These are phyloP conservation scores for Theileria annulata DNA, from an alignment of 169 alveolate genomes.

Conservation along the genomic window DNA sequence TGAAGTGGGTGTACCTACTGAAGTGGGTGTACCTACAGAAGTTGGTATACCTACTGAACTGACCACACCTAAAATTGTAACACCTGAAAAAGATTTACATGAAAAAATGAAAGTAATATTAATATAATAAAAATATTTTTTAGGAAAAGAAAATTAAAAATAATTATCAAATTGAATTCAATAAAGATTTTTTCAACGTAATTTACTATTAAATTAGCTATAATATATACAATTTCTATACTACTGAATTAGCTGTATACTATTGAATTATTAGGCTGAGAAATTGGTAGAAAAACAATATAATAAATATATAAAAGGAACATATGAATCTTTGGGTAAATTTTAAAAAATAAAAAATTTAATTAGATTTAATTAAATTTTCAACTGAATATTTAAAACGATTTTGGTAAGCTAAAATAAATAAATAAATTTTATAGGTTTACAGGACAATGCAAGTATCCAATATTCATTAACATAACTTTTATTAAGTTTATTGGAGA, in stretches of 20 bases:
- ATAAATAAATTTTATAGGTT: slow-evolving; percentile 7
- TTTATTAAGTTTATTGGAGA: too few relatives aligned
- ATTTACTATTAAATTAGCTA: too few relatives aligned
- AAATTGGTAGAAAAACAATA: slow-evolving; percentile 29
- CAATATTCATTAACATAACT: too few relatives aligned
- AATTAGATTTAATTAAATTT: slow-evolving; percentile 30
- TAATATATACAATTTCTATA: too few relatives aligned
- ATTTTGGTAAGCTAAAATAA: slow-evolving; percentile 36
- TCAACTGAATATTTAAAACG: slow-evolving; percentile 59
- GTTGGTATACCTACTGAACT: slow-evolving; percentile 17
- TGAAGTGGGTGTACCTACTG: slow-evolving; percentile 14
- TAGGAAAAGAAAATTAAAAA: slow-evolving; percentile 12
- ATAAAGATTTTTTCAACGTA: slow-evolving; percentile 17
- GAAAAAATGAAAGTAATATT: not conserved
- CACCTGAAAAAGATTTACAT: too few relatives aligned
- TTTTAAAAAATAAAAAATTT: not conserved
- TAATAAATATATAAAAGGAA: slow-evolving; percentile 17
- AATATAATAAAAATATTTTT: not conserved
- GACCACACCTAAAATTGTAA: too few relatives aligned
- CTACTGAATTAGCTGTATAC: too few relatives aligned
- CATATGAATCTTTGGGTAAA: slow-evolving; percentile 54
- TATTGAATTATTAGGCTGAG: slow-evolving; percentile 45
- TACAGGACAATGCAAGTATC: slow-evolving; percentile 44
- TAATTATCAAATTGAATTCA: slow-evolving; percentile 9
- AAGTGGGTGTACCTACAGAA: slow-evolving; percentile 19